Evolutionary conservation across 176 grass and related monocot species (phyloP).

Genomic region (Avena sativa): DNA sequence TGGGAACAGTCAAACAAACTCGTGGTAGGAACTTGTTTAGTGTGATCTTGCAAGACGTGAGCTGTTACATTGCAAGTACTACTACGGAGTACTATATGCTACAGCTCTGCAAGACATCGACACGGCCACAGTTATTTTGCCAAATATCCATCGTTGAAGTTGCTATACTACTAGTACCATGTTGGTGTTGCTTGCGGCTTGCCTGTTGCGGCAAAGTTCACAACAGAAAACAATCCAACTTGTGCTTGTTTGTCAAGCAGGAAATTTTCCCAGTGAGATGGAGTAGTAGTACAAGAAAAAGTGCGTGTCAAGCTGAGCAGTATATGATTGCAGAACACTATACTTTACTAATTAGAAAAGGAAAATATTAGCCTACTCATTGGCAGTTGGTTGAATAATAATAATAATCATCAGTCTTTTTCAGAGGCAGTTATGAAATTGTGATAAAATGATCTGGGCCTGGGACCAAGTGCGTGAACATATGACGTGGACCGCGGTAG

Average conservation of each 20-base stretch:
- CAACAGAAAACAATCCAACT: neutral
- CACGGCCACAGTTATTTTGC: neutral
- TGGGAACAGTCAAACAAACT: constrained; percentile 22
- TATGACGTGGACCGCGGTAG: neutral
- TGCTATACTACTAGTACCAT: neutral
- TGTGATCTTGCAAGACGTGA: neutral
- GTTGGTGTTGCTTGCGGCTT: neutral
- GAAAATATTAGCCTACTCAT: neutral
- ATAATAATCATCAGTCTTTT: neutral
- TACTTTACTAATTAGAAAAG: no score
- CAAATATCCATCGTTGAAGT: neutral
- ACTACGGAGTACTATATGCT: neutral
- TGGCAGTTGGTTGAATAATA: neutral
- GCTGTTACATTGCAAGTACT: no score
- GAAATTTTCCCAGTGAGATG: neutral
- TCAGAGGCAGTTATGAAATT: neutral
- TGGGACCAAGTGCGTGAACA: constrained; percentile 32
- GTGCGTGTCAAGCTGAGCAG: neutral
- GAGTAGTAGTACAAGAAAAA: neutral
- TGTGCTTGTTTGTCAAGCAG: neutral
- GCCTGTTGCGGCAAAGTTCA: neutral
- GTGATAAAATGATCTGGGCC: neutral
- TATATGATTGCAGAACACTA: neutral
- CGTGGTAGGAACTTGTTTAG: neutral
- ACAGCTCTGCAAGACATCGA: neutral